Evolutionary conservation across 1,284 basidiomycete species (phyloP), one percentile per base, ranked within the genome.

Genomic region (Testicularia cyperi): DNA sequence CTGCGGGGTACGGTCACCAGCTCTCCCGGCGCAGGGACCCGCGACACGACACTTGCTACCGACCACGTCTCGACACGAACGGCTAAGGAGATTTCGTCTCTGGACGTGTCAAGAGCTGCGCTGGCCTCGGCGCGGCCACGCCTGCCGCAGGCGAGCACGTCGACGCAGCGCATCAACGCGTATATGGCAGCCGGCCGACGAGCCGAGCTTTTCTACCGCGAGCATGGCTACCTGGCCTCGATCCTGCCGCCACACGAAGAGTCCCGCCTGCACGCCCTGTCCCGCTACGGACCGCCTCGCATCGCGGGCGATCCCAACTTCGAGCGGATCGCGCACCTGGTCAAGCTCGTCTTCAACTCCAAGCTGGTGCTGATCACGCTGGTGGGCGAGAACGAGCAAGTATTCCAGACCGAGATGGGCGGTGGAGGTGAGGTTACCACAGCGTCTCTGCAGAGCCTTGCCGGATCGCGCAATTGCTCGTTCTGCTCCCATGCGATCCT

Each of bases 291-390:
- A 18, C 64, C 66, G 15, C 68, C 70, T 25, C 67, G 61, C 38
- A 44, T 69, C 18, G 84, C 84, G 14, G 81, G 85, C 14, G 90
- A 96, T 73, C 80, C 84, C 61, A 94, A 94, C 75, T 95, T 96
- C 74, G 91, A 95, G 77, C 84, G 92, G 16, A 92, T 96, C 83
- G 62, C 89, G 83, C 80, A 81, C 49, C 82, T 96, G 36, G 88
- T 88, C 41, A 94, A 92, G 79, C 80, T 96, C 22, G 92, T 96
- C 12, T 95, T 96, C 79, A 88, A 84, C 72, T 88, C 90, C 1
- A 89, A 88, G 71, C 84, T 88, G 19, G 91, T 92, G 5, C 77
- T 86, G 15, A 87, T 96, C 29, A 84, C 86, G 5, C 79, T 95
- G 29, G 82, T 92, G 12, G 91, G 92, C 74, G 84, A 84, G 23